Conservation (phyloP, 192 early-diverging fungal genomes). For the Funneliformis mosseae region DNA sequence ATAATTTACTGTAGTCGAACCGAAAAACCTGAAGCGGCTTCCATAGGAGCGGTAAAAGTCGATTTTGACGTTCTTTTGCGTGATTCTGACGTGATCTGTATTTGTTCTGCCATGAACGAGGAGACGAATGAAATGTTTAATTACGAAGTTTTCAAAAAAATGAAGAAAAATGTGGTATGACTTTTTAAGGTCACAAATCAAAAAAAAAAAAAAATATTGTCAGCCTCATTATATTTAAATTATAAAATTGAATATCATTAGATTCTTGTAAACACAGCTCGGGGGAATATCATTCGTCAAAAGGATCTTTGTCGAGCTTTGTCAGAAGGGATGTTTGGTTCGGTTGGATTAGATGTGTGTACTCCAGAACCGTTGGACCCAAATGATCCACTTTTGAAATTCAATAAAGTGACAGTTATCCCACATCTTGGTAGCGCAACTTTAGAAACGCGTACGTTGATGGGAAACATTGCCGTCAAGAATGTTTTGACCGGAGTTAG, state of each 20-base stretch:
- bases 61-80: conserved; percentile 61
- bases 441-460: conserved; percentile 78
- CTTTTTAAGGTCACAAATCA: too few relatives aligned
- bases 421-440: conserved; percentile 88
- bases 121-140: conserved; percentile 76
- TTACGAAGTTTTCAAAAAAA: conserved; percentile 60
- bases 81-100: conserved; percentile 71
- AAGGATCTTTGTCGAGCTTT: conserved; percentile 69
- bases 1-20: conserved; percentile 65
- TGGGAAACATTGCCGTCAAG: conserved; percentile 75
- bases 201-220: too few relatives aligned
- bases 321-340: conserved; percentile 56
- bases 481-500: conserved; percentile 67
- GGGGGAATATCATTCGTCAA: conserved; percentile 82
- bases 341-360: conserved; percentile 85
- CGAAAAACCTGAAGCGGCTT: conserved; percentile 51
- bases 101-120: conserved; percentile 72
- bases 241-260: conserved; percentile 29
- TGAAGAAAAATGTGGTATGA: conserved; percentile 66
- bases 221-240: too few relatives aligned
- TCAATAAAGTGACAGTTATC: conserved; percentile 67
- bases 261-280: conserved; percentile 80
- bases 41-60: conserved; percentile 53
- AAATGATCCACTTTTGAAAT: conserved; percentile 60
- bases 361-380: conserved; percentile 79